Base-by-base conservation (phyloP, 2,329 filamentous ascomycete species). In the Colletotrichum lini region DNA sequence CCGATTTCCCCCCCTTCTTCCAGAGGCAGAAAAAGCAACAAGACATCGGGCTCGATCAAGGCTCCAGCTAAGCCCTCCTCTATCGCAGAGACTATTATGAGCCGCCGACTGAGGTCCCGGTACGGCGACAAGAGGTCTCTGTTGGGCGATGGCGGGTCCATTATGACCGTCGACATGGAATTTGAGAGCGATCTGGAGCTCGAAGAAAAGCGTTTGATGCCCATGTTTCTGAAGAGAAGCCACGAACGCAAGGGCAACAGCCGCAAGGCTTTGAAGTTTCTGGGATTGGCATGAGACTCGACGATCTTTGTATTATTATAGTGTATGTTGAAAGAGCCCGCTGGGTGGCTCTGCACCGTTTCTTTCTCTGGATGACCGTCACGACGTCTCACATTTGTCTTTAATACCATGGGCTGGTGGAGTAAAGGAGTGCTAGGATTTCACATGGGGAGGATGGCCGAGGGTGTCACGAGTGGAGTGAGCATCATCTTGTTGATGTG, bases 191-290 rank as follows among this genome's bases (percentile, higher is more conserved):
- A 83, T 58, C 82, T 84, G 70, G 84, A 86, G 67, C 74, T 81
- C 26, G 86, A 88, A 68, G 86, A 87, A 76, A 82, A 85, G 42
- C 81, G 85, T 50, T 82, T 89, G 42, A 87, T 89, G 85, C 87
- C 87, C 4, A 80, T 88, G 30, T 85, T 84, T 47, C 76, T 84
- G 76, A 79, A 79, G 66, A 83, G 80, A 70, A 71, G 75, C 2
- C 75, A 75, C 13, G 73, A 76, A 38, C 79, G 77, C 18, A 84
- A 83, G 76, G 82, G 80, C 2, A 85, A 83, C 67, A 86, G 81
- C 60, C 81, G 83, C 9, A 89, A 89, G 76, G 87, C 87, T 8
- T 81, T 88, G 63, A 88, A 87, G 76, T 88, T 87, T 76, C 80
- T 89, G 1, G 87, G 87, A 0, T 77, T 88, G 54, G 82, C 83